phyloP scores from a whole-genome alignment of 202 grass and related monocot species.

The Carex sylvatica region DNA sequence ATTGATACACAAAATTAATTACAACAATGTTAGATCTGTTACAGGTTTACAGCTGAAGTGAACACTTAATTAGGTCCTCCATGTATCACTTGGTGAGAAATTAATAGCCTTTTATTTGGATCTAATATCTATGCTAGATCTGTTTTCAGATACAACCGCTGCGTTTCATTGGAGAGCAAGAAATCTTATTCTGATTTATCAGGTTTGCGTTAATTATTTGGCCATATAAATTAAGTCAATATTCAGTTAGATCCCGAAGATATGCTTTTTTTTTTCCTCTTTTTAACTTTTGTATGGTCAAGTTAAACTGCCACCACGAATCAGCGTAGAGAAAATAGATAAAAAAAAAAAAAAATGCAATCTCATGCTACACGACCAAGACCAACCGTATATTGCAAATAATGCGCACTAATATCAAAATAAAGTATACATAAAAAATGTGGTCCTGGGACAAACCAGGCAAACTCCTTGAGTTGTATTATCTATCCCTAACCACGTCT shows the following conservation, averaged over 20 bases:
- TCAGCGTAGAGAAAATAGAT: background rate
- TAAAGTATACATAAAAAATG: background rate
- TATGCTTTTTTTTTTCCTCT: background rate
- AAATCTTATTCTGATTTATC: background rate
- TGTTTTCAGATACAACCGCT: constrained; percentile 10
- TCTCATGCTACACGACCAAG: constrained; percentile 4
- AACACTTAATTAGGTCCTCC: background rate
- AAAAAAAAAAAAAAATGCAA: background rate
- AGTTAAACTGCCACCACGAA: background rate
- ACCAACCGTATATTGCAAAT: constrained; percentile 7
- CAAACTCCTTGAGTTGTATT: background rate
- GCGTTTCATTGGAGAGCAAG: background rate
- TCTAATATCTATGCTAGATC: constrained; percentile 11
- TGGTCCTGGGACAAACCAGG: constrained; percentile 14
- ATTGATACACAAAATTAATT: too few relatives aligned
- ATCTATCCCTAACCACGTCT: constrained; percentile 16
- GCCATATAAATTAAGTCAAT: background rate
- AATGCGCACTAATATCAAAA: constrained; percentile 4
- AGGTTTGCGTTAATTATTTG: background rate
- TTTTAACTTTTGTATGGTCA: background rate
- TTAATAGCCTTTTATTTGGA: background rate
- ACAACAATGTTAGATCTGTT: too few relatives aligned
- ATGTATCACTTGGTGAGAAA: background rate
- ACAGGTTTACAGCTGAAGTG: background rate
- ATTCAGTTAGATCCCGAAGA: background rate